Percentiles rank a stretch among this genome's conserved stretches.
Conservation (phyloP, 140 eudicot species). For the Senecio squalidus region DNA sequence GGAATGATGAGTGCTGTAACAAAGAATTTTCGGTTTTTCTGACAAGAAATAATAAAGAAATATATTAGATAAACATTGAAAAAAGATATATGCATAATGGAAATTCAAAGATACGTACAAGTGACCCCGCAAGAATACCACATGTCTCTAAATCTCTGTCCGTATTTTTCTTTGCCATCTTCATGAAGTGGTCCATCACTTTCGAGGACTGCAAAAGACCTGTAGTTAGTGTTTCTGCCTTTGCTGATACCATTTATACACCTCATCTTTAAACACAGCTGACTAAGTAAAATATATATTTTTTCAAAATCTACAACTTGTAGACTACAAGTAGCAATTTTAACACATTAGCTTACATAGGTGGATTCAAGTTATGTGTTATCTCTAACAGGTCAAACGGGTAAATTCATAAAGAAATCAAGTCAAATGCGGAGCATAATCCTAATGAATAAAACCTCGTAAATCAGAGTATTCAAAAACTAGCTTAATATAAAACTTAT, state of each 20-base stretch:
- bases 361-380: background rate
- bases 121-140: conserved; percentile 96
- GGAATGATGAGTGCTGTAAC: conserved; percentile 94
- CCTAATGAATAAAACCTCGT: background rate
- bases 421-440: background rate
- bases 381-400: background rate
- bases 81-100: background rate
- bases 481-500: no score
- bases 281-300: background rate
- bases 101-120: conserved; percentile 46
- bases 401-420: background rate
- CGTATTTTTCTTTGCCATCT: conserved; percentile 86
- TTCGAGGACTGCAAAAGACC: conserved; percentile 56
- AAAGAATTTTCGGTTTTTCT: conserved; percentile 88
- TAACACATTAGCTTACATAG: background rate
- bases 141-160: conserved; percentile 82
- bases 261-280: conserved; percentile 12
- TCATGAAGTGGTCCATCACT: conserved; percentile 90
- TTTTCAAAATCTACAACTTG: no score
- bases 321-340: conserved; percentile 3
- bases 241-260: conserved; percentile 2
- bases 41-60: conserved; percentile 13
- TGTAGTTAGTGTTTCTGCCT: conserved; percentile 13
- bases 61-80: conserved; percentile 10
- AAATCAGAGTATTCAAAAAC: no score